Evolutionary conservation across 805 yeast species (phyloP).

Genomic region (Saccharomycopsis javanensis): DNA sequence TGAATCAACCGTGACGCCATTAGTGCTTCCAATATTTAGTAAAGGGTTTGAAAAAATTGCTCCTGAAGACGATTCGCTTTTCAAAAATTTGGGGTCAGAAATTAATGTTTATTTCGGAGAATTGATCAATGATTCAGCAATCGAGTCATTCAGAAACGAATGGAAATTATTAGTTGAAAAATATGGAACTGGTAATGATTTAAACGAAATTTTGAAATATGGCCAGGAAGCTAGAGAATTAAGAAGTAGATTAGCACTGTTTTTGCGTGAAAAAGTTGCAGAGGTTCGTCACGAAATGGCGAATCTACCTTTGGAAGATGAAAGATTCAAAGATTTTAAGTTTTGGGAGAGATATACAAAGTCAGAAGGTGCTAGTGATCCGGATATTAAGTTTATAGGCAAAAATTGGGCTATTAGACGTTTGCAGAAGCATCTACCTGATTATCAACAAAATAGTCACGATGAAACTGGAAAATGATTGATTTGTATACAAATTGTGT

Average conservation of each 20-base stretch:
- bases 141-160: slow-evolving; percentile 51
- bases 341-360: slow-evolving; percentile 69
- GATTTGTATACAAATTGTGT: no score
- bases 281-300: slow-evolving; percentile 34
- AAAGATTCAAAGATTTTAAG: slow-evolving; percentile 51
- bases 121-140: slow-evolving; percentile 48
- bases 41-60: slow-evolving; percentile 81
- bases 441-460: neutral
- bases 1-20: slow-evolving; percentile 76
- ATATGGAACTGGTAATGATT: slow-evolving; percentile 43
- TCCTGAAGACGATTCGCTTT: slow-evolving; percentile 62
- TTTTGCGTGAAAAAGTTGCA: slow-evolving; percentile 53
- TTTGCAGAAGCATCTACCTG: slow-evolving; percentile 35
- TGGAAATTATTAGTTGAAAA: slow-evolving; percentile 60
- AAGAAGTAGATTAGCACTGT: slow-evolving; percentile 61
- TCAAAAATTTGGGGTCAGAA: slow-evolving; percentile 56
- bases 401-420: slow-evolving; percentile 75
- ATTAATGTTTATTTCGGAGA: slow-evolving; percentile 65
- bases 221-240: slow-evolving; percentile 59
- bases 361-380: slow-evolving; percentile 58
- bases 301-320: slow-evolving; percentile 45
- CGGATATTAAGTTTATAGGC: slow-evolving; percentile 64
- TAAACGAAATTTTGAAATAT: slow-evolving; percentile 49
- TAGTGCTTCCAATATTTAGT: slow-evolving; percentile 76
- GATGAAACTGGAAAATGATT: neutral